Percentiles rank a stretch among this genome's conserved stretches.
Conservation (phyloP, 225 moss, liverwort and hornwort species). For the Asterella californica region DNA sequence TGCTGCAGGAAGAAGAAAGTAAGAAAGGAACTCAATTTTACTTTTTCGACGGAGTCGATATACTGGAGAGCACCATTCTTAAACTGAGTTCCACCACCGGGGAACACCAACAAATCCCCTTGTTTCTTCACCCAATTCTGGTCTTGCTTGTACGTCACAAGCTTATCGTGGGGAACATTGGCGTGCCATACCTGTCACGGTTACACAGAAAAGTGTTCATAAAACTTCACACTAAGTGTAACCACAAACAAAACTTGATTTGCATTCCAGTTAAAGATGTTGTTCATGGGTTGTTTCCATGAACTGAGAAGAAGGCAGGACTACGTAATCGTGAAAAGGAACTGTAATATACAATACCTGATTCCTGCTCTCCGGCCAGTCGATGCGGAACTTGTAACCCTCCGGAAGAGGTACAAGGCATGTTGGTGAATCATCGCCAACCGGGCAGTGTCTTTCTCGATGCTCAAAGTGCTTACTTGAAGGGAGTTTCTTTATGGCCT, state of each 20-base stretch:
- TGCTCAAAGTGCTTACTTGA: conserved; percentile 60
- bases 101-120: conserved; percentile 40
- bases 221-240: not conserved
- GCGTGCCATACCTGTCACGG: conserved; percentile 47
- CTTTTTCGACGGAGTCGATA: conserved; percentile 41
- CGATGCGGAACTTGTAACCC: conserved; percentile 55
- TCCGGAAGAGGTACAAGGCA: conserved; percentile 76
- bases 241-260: not conserved
- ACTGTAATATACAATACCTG: conserved; percentile 11
- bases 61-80: conserved; percentile 50
- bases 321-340: not conserved
- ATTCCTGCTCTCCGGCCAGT: conserved; percentile 71
- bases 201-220: not conserved
- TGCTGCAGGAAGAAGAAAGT: not conserved
- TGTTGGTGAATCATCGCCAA: conserved; percentile 53
- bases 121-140: conserved; percentile 56
- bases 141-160: conserved; percentile 49
- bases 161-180: conserved; percentile 51
- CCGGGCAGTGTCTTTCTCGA: conserved; percentile 74
- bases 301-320: not conserved
- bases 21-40: not conserved
- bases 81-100: conserved; percentile 59
- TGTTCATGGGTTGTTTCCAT: no score
- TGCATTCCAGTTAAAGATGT: not conserved
- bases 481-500: conserved; percentile 42